Evolutionary conservation across 768 basidiomycete species (phyloP).

Genomic region (Leccinum disarticulatum): DNA sequence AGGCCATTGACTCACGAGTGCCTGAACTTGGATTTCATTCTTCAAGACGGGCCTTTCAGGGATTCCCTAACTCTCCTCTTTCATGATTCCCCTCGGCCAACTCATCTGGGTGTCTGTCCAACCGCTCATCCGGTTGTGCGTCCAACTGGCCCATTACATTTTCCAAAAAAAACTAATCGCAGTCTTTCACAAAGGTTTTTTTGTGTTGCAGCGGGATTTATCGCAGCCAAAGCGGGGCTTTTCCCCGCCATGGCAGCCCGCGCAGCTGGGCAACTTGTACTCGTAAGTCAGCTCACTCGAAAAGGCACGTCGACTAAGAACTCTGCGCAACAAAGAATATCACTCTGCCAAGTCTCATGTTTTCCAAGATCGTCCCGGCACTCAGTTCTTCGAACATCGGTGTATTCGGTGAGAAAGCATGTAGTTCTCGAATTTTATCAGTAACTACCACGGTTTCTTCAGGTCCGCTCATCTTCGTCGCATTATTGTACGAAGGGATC

Average conservation of each 20-base stretch:
- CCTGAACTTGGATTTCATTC: neutral
- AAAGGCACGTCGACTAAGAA: neutral
- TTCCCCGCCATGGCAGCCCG: slow-evolving; percentile 58
- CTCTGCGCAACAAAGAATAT: slow-evolving; percentile 42
- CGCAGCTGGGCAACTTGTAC: slow-evolving; percentile 57
- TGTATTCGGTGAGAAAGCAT: slow-evolving; percentile 45
- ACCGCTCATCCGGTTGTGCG: slow-evolving; percentile 60
- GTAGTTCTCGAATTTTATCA: neutral
- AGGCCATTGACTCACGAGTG: neutral
- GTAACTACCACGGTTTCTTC: neutral
- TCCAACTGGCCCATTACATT: slow-evolving; percentile 5
- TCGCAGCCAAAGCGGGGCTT: slow-evolving; percentile 58
- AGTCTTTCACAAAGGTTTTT: slow-evolving; percentile 42
- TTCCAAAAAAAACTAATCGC: neutral
- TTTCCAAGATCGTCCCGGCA: slow-evolving; percentile 70
- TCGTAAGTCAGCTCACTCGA: slow-evolving; percentile 35
- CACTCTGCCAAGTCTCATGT: slow-evolving; percentile 61
- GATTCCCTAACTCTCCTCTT: neutral
- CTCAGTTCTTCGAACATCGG: slow-evolving; percentile 57
- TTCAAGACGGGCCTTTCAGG: slow-evolving; percentile 6
- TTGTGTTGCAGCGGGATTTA: slow-evolving; percentile 54
- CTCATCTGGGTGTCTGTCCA: slow-evolving; percentile 64
- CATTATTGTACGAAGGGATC: slow-evolving; percentile 55
- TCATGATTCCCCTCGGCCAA: slow-evolving; percentile 37
- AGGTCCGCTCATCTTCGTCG: slow-evolving; percentile 68